These are phyloP conservation scores for Alternaria consortialis DNA, from an alignment of 2,329 filamentous ascomycete species.

Conservation along the genomic window DNA sequence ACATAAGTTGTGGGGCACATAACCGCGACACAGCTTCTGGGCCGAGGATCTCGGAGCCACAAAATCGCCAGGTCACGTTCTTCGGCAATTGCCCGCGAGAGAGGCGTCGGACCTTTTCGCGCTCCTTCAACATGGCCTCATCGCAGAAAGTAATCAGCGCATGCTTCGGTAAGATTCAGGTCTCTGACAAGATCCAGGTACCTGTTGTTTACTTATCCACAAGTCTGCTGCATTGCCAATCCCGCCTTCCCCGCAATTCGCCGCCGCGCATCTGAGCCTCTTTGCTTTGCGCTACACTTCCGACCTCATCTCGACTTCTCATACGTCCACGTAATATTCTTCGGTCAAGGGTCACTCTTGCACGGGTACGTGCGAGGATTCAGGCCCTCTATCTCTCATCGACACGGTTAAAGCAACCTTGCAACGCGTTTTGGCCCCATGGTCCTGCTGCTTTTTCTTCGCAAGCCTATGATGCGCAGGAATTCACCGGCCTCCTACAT, in stretches of 20 bases:
- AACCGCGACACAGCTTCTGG: conserved; percentile 10
- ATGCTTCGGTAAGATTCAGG: not conserved
- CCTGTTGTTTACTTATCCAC: not conserved
- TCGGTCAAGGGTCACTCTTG: too few species aligned
- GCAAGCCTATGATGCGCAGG: not conserved
- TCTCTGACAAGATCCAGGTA: not conserved
- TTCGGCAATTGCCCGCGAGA: conserved; percentile 13
- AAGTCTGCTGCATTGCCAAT: not conserved
- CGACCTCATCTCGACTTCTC: conserved; percentile 1
- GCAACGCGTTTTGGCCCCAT: not conserved
- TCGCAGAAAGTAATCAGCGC: not conserved
- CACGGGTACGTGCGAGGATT: not conserved
- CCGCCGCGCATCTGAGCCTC: not conserved
- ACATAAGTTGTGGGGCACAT: conserved; percentile 23
- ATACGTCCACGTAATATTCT: not conserved
- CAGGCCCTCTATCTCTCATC: not conserved
- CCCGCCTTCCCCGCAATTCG: conserved; percentile 11
- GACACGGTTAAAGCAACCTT: not conserved
- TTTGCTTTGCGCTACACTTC: not conserved
- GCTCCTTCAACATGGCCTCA: not conserved
- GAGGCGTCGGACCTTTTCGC: conserved; percentile 2
- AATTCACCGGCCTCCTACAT: not conserved
- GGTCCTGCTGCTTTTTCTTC: not conserved
- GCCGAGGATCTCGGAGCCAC: conserved; percentile 21
- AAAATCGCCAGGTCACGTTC: conserved; percentile 14